Conservation (phyloP, 768 basidiomycete genomes). For the Leccinum sublutescens region DNA sequence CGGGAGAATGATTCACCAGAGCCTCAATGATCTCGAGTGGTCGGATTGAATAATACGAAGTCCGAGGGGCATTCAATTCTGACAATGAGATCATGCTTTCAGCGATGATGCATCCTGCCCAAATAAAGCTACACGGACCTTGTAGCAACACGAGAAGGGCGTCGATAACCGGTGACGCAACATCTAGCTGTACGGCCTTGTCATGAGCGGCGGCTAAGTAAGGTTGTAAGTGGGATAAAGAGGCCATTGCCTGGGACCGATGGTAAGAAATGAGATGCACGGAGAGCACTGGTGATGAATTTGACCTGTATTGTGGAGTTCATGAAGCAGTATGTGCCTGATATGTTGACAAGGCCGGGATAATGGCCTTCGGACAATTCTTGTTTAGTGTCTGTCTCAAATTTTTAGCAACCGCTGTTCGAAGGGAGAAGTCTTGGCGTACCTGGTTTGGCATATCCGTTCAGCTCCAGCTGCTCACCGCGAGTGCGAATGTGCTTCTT, state of each 20-base stretch:
- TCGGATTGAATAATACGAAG: conserved; percentile 59
- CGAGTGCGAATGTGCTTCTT: conserved; percentile 53
- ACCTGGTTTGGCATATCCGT: conserved; percentile 33
- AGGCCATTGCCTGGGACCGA: conserved; percentile 73
- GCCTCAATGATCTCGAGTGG: conserved; percentile 72
- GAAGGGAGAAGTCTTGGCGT: conserved; percentile 4
- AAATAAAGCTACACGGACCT: conserved; percentile 43
- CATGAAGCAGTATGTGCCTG: conserved; percentile 97
- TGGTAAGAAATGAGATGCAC: conserved; percentile 16
- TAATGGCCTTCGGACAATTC: conserved; percentile 50
- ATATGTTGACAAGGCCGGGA: conserved; percentile 92
- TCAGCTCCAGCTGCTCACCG: conserved; percentile 55
- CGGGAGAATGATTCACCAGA: conserved; percentile 53
- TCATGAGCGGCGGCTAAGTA: conserved; percentile 74
- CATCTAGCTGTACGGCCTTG: conserved; percentile 75
- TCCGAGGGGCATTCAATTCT: conserved; percentile 68
- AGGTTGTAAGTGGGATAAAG: conserved; percentile 76
- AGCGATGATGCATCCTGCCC: conserved; percentile 1
- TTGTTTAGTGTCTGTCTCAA: conserved; percentile 23
- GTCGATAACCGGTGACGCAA: conserved; percentile 86
- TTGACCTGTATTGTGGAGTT: conserved; percentile 89
- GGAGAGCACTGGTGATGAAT: conserved; percentile 7
- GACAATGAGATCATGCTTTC: background rate
- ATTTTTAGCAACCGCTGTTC: conserved; percentile 1
- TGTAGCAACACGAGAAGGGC: conserved; percentile 68